Conservation (phyloP, 1,139 yeast species). For the Wickerhamomyces sp. region DNA sequence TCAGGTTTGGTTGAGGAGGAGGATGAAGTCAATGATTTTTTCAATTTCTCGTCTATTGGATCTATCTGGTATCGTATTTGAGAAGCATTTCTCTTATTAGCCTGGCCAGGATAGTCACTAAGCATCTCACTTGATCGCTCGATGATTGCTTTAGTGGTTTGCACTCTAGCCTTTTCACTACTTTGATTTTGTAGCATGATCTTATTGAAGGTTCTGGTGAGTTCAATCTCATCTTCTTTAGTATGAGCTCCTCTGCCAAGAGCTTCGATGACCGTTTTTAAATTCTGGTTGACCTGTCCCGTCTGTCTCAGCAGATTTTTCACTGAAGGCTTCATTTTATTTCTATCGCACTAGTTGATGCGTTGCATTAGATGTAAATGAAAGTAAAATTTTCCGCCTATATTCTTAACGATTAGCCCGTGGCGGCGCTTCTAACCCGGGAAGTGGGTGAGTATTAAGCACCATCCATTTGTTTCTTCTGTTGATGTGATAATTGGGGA, state of each 20-base stretch:
- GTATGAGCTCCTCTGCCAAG: conserved; percentile 6
- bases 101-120: no score
- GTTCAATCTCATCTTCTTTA: conserved; percentile 6
- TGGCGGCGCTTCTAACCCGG: background rate
- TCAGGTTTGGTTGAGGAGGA: no score
- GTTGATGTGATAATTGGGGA: no score
- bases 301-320: background rate
- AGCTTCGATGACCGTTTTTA: conserved; percentile 1
- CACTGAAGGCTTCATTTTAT: conserved; percentile 3
- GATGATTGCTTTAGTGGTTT: no score
- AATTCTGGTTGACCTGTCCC: background rate
- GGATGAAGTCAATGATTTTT: background rate
- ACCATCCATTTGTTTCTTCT: no score
- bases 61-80: background rate
- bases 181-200: conserved; percentile 3
- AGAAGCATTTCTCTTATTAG: background rate
- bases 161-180: no score
- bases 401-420: no score
- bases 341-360: no score
- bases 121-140: no score
- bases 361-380: background rate
- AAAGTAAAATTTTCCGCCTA: background rate
- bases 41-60: background rate
- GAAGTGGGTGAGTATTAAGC: background rate
- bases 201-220: conserved; percentile 3